Conservation (phyloP, 2,329 filamentous ascomycete genomes). For the Calonectria hawksworthii region DNA sequence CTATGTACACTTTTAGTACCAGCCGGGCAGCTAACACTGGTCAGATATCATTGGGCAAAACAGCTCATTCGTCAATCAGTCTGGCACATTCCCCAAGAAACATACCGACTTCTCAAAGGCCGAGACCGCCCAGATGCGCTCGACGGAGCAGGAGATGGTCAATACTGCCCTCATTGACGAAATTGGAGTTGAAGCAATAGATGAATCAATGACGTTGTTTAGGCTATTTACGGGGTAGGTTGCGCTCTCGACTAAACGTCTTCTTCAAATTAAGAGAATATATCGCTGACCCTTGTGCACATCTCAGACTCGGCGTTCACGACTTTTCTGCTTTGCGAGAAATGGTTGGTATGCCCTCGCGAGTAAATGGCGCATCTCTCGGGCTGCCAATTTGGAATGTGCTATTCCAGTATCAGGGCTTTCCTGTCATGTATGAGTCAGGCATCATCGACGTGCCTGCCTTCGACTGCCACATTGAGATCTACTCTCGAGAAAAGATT, state of each 20-base stretch:
- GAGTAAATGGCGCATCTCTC: constrained; percentile 25
- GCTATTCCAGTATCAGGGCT: constrained; percentile 47
- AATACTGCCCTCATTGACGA: constrained; percentile 37
- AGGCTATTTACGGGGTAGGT: constrained; percentile 21
- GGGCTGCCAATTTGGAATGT: constrained; percentile 38
- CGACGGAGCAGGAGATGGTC: constrained; percentile 24
- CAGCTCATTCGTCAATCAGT: constrained; percentile 60
- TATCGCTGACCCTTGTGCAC: neutral
- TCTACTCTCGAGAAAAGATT: constrained; percentile 66
- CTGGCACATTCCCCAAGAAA: constrained; percentile 60
- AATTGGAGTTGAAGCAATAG: constrained; percentile 15
- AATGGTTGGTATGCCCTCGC: constrained; percentile 28
- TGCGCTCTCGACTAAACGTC: no score
- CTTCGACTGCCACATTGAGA: constrained; percentile 63
- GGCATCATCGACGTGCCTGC: constrained; percentile 65
- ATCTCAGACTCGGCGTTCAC: constrained; percentile 17
- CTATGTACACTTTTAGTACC: fast-evolving
- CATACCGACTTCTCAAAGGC: constrained; percentile 43
- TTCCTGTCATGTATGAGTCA: constrained; percentile 67
- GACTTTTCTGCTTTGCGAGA: constrained; percentile 30
- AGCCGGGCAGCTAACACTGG: neutral
- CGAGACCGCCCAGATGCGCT: constrained; percentile 15
- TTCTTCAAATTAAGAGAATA: neutral
- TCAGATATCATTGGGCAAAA: constrained; percentile 64
- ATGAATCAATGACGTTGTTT: constrained; percentile 12